Percentiles rank a stretch among this genome's conserved stretches.
These are phyloP conservation scores for Circinella minor DNA, from an alignment of 371 early-diverging fungal genomes.

Conservation along the genomic window DNA sequence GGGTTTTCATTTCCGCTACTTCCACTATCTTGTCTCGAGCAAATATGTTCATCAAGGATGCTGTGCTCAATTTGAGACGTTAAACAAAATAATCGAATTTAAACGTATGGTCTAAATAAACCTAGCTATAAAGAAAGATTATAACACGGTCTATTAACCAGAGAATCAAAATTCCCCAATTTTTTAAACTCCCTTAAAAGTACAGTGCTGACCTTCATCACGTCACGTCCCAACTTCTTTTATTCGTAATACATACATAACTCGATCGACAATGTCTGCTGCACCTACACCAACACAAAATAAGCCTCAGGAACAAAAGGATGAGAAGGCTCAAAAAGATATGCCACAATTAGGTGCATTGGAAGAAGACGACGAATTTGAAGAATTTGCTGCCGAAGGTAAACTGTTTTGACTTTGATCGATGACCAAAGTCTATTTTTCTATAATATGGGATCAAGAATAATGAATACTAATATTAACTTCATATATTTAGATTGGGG, in stretches of 20 bases:
- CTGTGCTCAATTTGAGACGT: too few species aligned
- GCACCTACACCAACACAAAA: slow-evolving; percentile 30
- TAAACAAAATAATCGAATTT: too few species aligned
- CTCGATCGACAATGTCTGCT: slow-evolving; percentile 14
- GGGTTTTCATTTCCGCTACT: too few species aligned
- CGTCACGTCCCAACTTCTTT: slow-evolving; percentile 8
- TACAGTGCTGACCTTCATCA: not conserved
- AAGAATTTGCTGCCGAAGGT: slow-evolving; percentile 90
- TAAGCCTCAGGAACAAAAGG: slow-evolving; percentile 31
- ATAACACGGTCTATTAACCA: too few species aligned
- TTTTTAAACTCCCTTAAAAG: too few species aligned
- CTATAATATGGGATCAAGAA: too few species aligned
- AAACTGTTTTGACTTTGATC: slow-evolving; percentile 12
- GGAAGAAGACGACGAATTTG: slow-evolving; percentile 94
- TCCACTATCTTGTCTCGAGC: too few species aligned
- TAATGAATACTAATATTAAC: not conserved
- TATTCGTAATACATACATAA: not conserved
- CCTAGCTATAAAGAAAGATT: too few species aligned
- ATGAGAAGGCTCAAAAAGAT: slow-evolving; percentile 36
- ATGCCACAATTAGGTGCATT: slow-evolving; percentile 67
- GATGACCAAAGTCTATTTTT: not conserved
- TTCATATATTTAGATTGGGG: slow-evolving; percentile 74
- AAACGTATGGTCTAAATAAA: too few species aligned
- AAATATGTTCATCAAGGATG: too few species aligned
- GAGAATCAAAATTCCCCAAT: too few species aligned